Evolutionary conservation across 1,139 yeast species (phyloP).

Genomic region (Yamadazyma friedrichii): DNA sequence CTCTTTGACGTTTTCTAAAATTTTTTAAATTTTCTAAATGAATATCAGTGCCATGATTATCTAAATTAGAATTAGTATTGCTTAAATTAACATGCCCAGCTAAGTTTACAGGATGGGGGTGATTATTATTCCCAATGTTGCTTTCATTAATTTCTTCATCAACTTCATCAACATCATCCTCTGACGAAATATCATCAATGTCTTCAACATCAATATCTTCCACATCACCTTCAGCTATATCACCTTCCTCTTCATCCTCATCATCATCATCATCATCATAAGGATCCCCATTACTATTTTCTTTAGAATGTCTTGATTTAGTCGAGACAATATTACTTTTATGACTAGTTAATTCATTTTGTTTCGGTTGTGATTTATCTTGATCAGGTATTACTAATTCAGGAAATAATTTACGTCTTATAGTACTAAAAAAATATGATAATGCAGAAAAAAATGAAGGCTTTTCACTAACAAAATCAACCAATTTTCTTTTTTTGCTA

Average conservation of each 20-base stretch:
- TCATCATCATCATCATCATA: conserved; percentile 12
- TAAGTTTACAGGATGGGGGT: conserved; percentile 1
- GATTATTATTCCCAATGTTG: conserved; percentile 1
- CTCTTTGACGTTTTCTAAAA: conserved; percentile 59
- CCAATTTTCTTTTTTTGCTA: conserved; percentile 16
- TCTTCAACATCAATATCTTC: conserved; percentile 10
- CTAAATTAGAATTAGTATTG: conserved; percentile 3
- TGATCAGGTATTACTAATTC: conserved; percentile 29
- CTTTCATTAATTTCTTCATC: conserved; percentile 6
- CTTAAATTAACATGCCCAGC: background rate
- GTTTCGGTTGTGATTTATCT: background rate
- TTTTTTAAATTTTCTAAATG: conserved; percentile 60
- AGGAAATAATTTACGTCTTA: conserved; percentile 29
- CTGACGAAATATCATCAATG: conserved; percentile 12
- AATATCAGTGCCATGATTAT: conserved; percentile 27
- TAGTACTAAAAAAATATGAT: conserved; percentile 24
- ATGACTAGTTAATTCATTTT: background rate
- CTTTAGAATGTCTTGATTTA: conserved; percentile 8
- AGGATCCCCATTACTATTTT: conserved; percentile 11
- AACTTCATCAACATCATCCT: conserved; percentile 10
- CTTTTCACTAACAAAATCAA: conserved; percentile 16
- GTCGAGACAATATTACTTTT: conserved; percentile 1
- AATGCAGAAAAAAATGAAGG: conserved; percentile 41
- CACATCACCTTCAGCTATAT: conserved; percentile 13
- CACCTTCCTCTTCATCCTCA: conserved; percentile 13